Conservation (phyloP, 352 stramenopile species). For the Phytopythium ostracodes region DNA sequence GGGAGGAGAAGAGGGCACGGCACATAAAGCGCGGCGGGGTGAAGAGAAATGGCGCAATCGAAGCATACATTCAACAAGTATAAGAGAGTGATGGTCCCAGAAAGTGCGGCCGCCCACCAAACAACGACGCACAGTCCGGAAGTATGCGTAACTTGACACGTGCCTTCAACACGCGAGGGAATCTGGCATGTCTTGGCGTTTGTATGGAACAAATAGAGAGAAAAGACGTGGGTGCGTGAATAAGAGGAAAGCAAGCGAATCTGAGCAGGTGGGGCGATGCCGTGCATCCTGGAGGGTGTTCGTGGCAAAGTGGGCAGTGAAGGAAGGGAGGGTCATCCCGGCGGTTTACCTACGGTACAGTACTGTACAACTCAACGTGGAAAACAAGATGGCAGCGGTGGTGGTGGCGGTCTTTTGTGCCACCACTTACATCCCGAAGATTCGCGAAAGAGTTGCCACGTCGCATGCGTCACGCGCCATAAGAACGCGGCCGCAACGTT, state of each 20-base stretch:
- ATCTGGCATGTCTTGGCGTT: not conserved
- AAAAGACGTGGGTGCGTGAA: not conserved
- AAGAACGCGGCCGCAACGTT: not conserved
- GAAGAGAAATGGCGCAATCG: constrained; percentile 9
- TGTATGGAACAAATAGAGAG: not conserved
- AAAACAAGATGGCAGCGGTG: too few species aligned
- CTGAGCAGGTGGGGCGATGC: not conserved
- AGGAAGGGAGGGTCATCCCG: not conserved
- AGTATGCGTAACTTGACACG: not conserved
- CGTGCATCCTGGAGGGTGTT: not conserved
- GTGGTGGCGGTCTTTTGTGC: too few species aligned
- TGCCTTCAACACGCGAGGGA: constrained; percentile 4
- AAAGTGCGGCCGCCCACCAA: not conserved
- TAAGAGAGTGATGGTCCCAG: constrained; percentile 2
- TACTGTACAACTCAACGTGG: not conserved
- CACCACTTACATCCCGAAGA: not conserved
- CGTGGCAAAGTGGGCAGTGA: not conserved
- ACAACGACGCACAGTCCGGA: not conserved
- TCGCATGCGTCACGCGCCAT: not conserved
- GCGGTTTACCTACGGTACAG: not conserved
- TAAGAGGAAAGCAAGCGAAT: not conserved
- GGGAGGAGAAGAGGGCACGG: not conserved
- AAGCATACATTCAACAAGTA: constrained; percentile 6
- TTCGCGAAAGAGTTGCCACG: not conserved
- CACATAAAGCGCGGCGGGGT: not conserved